Base-by-base conservation (phyloP, 768 basidiomycete genomes). In the Peribolospora baueri region DNA sequence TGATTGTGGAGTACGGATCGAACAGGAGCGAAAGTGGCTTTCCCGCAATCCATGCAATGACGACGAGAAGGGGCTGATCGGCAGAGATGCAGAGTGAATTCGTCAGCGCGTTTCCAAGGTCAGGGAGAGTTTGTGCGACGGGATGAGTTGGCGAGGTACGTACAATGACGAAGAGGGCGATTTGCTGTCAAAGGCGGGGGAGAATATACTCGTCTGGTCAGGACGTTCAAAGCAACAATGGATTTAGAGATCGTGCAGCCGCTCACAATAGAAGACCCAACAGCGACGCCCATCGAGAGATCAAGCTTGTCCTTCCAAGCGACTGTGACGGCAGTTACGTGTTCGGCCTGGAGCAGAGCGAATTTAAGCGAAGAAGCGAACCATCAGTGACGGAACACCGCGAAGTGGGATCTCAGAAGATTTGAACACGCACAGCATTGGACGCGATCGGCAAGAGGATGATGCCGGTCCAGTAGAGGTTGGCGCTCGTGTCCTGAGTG, bases 391-490 rank as follows among this genome's bases (percentile, higher is more conserved):
- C 25, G 25, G 25, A 25, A 25, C 25, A 25, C 25, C 25, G 25
- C 25, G 25, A 25, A 4, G 55, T 52, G 25, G 43, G 10, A 47
- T 42, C 50, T 53, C 40, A 46, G 50, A 46, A 49, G n/a, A 63
- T 70, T 40, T 55, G 81, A 82, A 82, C 54, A 25, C 25, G 25
- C 25, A 83, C 85, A 5, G 84, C 82, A 64, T 86, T 87, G 14
- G 84, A 84, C 10, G 88, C 87, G 43, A 93, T 86, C 5, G 91
- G 91, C 6, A 97, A 74, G 10, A 97, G 71, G 61, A 97, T 85
- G 42, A 93, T 67, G 9, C 84, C 88, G 57, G 93, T 80, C 64
- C 87, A 97, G 65, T 82, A 75, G 54, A 97, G 80, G 5, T 37
- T 11, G 36, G 78, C 77, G 0, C 62, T 62, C 0, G 61, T 62